phyloP scores from a whole-genome alignment of 2,329 filamentous ascomycete species.

The Chrysosporium keratinophilum region DNA sequence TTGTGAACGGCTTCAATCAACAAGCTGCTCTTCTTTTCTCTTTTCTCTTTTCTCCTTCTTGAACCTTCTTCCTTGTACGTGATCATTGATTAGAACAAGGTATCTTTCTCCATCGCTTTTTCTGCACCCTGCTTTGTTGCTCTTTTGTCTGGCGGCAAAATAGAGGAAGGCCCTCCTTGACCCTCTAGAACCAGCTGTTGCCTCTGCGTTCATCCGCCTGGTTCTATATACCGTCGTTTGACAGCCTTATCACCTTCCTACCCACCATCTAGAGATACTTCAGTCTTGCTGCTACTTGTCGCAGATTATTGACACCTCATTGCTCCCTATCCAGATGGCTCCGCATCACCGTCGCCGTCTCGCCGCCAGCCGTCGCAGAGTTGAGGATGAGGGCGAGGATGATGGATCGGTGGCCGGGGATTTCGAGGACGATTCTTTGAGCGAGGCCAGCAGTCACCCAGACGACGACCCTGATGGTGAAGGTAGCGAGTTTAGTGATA shows the following conservation, averaged over 20 bases:
- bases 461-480: conserved; percentile 51
- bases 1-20: background rate
- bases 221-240: conserved; percentile 2
- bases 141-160: background rate
- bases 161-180: background rate
- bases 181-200: conserved; percentile 6
- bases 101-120: conserved; percentile 1
- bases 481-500: conserved; percentile 48
- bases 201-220: background rate
- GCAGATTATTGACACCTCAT: background rate
- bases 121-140: background rate
- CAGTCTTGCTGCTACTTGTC: background rate
- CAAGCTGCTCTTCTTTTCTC: background rate
- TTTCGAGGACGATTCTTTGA: conserved; percentile 52
- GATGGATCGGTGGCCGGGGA: conserved; percentile 41
- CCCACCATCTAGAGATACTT: background rate
- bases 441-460: conserved; percentile 48
- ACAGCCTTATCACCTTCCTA: background rate
- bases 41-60: background rate
- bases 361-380: conserved; percentile 36
- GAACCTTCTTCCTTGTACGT: conserved; percentile 2
- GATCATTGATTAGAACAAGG: conserved; percentile 4
- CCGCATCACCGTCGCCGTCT: conserved; percentile 35
- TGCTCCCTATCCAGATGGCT: conserved; percentile 28
- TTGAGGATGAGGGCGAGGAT: conserved; percentile 41